Evolutionary conservation across 176 grass and related monocot species (phyloP), one percentile per base, ranked within the genome.

Genomic region (Eremochloa ophiuroides): DNA sequence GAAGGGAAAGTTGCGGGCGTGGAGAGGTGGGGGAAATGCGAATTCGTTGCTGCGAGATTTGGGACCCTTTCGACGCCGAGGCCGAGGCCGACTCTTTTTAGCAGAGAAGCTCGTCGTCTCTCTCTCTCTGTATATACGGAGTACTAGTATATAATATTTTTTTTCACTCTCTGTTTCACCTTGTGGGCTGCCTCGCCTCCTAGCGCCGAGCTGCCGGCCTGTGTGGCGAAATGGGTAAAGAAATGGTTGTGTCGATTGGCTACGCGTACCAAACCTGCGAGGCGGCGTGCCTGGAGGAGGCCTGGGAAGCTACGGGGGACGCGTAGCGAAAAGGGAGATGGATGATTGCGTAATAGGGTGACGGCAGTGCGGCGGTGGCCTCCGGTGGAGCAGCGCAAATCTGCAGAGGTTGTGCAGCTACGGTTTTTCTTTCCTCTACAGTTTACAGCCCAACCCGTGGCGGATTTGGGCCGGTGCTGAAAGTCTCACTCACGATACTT

Each of bases 21-120:
- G 25, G 62, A 42, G 62, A 42, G 18, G 85, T 23, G 61, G 79
- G 20, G 76, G 7, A 23, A 43, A 62, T 78, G 60, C 41, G 63
- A 80, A 76, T 85, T 89, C 43, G 87, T 70, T 35, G 64, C 63
- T 41, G 66, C 77, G 87, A 89, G 78, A 85, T 89, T 89, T 72
- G 87, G 78, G 65, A 77, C 77, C 62, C 82, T 81, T 85, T 85
- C 64, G 67, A 43, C 39, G 38, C 33, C 29, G 46, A 47, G 44
- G 16, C 2, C 35, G 5, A 37, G 4, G 35, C n/a, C 7, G 69
- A n/a, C 82, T 71, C 64, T 62, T 73, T 85, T 74, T 62, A 41
- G 41, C 30, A 42, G 20, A 11, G 37, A 27, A 3, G 13, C 44
- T 38, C 7, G 2, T n/a, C 16, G 17, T 71, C 23, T 9, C 20